phyloP scores from a whole-genome alignment of 2,329 filamentous ascomycete genomes.

The Bisporella sp. region DNA sequence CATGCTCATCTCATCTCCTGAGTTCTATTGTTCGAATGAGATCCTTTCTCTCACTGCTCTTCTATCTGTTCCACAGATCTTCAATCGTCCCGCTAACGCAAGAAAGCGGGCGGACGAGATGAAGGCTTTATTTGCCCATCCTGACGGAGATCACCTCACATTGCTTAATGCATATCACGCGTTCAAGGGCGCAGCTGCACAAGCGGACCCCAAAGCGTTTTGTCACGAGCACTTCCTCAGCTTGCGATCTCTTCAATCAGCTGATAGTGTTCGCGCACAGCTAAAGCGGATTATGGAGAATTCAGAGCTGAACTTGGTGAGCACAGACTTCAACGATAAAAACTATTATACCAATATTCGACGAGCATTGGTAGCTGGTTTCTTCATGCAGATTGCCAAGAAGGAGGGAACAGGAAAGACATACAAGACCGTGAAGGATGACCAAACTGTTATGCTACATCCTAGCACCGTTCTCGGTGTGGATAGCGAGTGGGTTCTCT shows the following conservation, averaged over 20 bases:
- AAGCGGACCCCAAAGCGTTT: constrained; percentile 78
- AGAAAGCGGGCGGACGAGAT: constrained; percentile 94
- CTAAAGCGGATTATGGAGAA: constrained; percentile 97
- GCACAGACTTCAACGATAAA: constrained; percentile 87
- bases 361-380: constrained; percentile 82
- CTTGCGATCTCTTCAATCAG: constrained; percentile 78
- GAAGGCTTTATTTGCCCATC: constrained; percentile 89
- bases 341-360: constrained; percentile 98
- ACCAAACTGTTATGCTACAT: constrained; percentile 88
- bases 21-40: constrained; percentile 98
- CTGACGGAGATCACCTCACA: constrained; percentile 90
- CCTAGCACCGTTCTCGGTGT: constrained; percentile 84
- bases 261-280: constrained; percentile 89
- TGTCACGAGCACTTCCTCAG: constrained; percentile 96
- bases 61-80: constrained; percentile 90
- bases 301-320: constrained; percentile 75
- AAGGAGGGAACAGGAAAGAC: constrained; percentile 81
- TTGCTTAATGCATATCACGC: constrained; percentile 97
- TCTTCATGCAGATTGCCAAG: constrained; percentile 99
- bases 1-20: constrained; percentile 94
- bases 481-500: constrained; percentile 93
- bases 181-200: constrained; percentile 70
- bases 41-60: constrained; percentile 92
- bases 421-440: constrained; percentile 94
- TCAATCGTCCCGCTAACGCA: constrained; percentile 76